Conservation (phyloP, 345 rosid genomes). For the Brassica nigra region DNA sequence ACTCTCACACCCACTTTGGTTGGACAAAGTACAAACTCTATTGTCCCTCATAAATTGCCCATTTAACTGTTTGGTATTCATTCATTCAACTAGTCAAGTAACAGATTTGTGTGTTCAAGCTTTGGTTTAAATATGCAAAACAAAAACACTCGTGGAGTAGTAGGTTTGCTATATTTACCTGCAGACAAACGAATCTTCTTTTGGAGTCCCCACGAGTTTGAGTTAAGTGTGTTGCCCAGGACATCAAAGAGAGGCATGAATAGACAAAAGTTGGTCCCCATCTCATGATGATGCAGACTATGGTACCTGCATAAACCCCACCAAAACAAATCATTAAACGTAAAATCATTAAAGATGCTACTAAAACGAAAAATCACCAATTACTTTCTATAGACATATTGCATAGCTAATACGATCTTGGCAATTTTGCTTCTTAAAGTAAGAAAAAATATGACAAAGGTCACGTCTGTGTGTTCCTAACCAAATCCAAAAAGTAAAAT, state of each 20-base stretch:
- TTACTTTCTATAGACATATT: conserved; percentile 25
- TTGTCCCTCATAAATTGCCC: conserved; percentile 18
- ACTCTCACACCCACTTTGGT: conserved; percentile 13
- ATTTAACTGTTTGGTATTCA: conserved; percentile 20
- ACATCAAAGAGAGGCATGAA: conserved; percentile 94
- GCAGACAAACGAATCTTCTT: conserved; percentile 48
- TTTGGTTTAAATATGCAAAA: conserved; percentile 2
- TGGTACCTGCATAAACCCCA: conserved; percentile 65
- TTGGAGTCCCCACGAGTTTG: conserved; percentile 75
- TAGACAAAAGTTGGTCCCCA: conserved; percentile 87
- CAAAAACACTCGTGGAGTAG: not conserved
- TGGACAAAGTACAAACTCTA: conserved; percentile 9
- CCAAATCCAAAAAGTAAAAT: conserved; percentile 24
- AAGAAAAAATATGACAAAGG: conserved; percentile 12
- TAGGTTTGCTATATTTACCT: conserved; percentile 43
- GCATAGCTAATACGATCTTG: conserved; percentile 11
- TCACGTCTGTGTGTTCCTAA: conserved; percentile 27
- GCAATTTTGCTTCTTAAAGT: conserved; percentile 5
- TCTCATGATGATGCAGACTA: conserved; percentile 77
- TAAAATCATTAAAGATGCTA: not conserved
- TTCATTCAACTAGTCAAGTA: not conserved
- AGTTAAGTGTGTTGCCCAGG: conserved; percentile 69
- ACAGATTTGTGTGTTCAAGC: not conserved
- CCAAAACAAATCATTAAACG: conserved; percentile 4
- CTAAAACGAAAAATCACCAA: not conserved